A percentile compares a stretch with the other conserved stretches of the same genome.
Evolutionary conservation across 345 rosid species (phyloP).

Genomic region (Schrenkiella parvula): DNA sequence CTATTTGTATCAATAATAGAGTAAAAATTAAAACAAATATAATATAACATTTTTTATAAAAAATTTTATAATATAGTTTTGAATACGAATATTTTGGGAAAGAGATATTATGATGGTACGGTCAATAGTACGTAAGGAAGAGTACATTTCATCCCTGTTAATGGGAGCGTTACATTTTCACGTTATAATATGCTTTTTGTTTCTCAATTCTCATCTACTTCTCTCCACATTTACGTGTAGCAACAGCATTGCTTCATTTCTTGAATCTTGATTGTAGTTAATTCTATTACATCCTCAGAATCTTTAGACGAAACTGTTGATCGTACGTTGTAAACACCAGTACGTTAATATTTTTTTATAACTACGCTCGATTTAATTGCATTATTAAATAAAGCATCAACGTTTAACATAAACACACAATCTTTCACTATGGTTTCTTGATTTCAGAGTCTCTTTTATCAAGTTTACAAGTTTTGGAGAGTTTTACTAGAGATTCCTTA

Average conservation of each 20-base stretch:
- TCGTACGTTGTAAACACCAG: background rate
- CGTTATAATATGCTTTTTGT: background rate
- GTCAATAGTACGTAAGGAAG: conserved; percentile 24
- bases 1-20: background rate
- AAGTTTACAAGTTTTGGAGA: background rate
- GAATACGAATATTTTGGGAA: conserved; percentile 13
- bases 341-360: background rate
- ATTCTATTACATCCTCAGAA: background rate
- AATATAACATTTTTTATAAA: background rate
- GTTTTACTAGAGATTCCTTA: background rate
- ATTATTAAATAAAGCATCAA: background rate
- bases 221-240: conserved; percentile 11
- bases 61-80: background rate
- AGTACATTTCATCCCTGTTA: background rate
- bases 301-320: conserved; percentile 3
- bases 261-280: conserved; percentile 10
- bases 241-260: background rate
- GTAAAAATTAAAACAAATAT: background rate
- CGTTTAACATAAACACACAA: background rate
- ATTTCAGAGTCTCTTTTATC: background rate
- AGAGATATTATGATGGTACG: conserved; percentile 10
- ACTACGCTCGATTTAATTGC: background rate
- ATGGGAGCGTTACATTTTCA: background rate
- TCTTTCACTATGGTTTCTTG: background rate
- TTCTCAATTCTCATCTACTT: background rate